Evolutionary conservation across 768 basidiomycete species (phyloP).

Genomic region (Megacollybia marginata): DNA sequence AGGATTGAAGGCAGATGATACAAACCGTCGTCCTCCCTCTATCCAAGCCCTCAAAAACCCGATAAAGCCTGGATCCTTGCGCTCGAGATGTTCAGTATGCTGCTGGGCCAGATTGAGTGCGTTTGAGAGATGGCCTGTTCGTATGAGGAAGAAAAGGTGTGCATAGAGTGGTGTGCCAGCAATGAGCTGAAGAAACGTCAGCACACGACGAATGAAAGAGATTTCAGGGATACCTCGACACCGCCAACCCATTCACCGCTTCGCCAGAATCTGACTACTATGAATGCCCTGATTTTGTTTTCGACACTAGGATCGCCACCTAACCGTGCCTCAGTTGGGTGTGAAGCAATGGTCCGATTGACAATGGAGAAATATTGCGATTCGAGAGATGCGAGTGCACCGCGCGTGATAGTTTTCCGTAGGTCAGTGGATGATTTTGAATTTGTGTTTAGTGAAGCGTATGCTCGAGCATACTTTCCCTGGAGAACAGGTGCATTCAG

Average conservation of each 20-base stretch:
- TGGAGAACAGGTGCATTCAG: constrained; percentile 75
- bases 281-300: constrained; percentile 86
- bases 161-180: constrained; percentile 91
- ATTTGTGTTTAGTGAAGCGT: constrained; percentile 53
- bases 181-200: constrained; percentile 46
- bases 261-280: constrained; percentile 72
- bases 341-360: constrained; percentile 73
- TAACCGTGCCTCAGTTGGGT: constrained; percentile 77
- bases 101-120: constrained; percentile 70
- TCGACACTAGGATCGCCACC: constrained; percentile 88
- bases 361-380: constrained; percentile 84
- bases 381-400: constrained; percentile 77
- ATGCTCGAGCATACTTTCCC: constrained; percentile 75
- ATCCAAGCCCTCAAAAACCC: constrained; percentile 80
- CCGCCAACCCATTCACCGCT: constrained; percentile 82
- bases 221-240: constrained; percentile 59
- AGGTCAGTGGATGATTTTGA: constrained; percentile 61
- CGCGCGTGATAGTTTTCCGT: constrained; percentile 67
- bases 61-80: constrained; percentile 77
- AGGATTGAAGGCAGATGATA: constrained; percentile 1
- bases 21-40: constrained; percentile 72
- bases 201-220: background rate
- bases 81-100: constrained; percentile 64
- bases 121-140: constrained; percentile 77
- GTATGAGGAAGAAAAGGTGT: constrained; percentile 84